Conservation (phyloP, 108 stramenopile genomes). For the Bacterosira constricta region DNA sequence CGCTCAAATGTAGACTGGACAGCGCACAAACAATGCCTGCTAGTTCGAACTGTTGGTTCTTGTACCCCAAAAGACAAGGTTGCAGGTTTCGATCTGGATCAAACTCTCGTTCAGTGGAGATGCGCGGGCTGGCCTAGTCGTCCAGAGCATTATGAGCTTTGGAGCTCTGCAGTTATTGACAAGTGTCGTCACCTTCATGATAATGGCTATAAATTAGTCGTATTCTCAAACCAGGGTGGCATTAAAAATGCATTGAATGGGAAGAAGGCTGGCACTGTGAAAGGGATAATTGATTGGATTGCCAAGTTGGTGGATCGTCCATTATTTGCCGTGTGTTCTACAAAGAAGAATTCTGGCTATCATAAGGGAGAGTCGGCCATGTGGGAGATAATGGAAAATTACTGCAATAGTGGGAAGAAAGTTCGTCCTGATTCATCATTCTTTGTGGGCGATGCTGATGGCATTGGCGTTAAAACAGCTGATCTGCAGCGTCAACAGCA, state of each 20-base stretch:
- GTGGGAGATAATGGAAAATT: constrained; percentile 64
- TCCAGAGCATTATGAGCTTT: constrained; percentile 74
- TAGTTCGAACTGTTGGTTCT: constrained; percentile 16
- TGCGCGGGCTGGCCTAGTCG: constrained; percentile 56
- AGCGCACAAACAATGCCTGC: constrained; percentile 39
- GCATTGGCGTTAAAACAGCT: constrained; percentile 11
- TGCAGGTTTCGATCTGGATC: constrained; percentile 85
- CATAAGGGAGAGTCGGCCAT: constrained; percentile 74
- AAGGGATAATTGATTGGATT: constrained; percentile 73
- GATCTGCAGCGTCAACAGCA: constrained; percentile 42
- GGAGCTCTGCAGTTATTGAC: constrained; percentile 54
- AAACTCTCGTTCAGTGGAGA: constrained; percentile 71
- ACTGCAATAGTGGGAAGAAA: constrained; percentile 37
- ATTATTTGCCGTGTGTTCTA: constrained; percentile 61
- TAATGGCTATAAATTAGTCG: constrained; percentile 58
- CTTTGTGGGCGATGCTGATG: constrained; percentile 81
- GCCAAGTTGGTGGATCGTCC: constrained; percentile 64
- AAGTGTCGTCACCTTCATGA: constrained; percentile 64
- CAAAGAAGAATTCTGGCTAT: constrained; percentile 60
- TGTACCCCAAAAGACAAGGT: constrained; percentile 49
- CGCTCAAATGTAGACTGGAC: constrained; percentile 31
- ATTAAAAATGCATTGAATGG: constrained; percentile 67
- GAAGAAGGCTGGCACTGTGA: constrained; percentile 71
- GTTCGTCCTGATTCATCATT: constrained; percentile 64
- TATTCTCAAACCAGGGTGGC: constrained; percentile 85